Conservation (phyloP, 257 asterid species). For the Lantana camara region DNA sequence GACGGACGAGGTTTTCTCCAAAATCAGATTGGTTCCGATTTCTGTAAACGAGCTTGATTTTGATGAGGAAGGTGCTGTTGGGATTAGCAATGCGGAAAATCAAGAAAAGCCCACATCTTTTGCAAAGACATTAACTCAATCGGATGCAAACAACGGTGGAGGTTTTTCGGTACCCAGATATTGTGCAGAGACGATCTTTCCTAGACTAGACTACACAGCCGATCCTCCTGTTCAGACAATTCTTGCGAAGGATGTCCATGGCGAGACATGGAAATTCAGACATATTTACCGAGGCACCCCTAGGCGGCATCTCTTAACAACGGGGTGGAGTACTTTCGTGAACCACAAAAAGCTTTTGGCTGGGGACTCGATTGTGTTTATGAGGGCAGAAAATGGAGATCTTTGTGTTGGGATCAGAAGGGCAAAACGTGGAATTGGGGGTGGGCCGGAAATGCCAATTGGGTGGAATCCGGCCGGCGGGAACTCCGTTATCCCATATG, state of each 20-base stretch:
- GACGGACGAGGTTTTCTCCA: conserved; percentile 79
- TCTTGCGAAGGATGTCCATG: conserved; percentile 90
- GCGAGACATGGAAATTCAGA: conserved; percentile 90
- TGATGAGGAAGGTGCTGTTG: conserved; percentile 39
- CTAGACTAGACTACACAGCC: conserved; percentile 67
- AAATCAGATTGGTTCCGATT: conserved; percentile 52
- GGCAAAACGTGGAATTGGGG: conserved; percentile 75
- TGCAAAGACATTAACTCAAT: conserved; percentile 88
- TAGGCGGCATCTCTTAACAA: conserved; percentile 88
- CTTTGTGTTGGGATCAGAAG: conserved; percentile 89
- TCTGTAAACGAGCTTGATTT: conserved; percentile 36
- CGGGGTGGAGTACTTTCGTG: conserved; percentile 96
- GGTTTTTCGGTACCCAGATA: conserved; percentile 96
- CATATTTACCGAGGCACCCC: conserved; percentile 96
- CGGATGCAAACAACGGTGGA: conserved; percentile 93
- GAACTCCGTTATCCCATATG: conserved; percentile 52
- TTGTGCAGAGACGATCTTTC: conserved; percentile 89
- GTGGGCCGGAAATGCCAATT: conserved; percentile 55
- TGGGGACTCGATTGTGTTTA: conserved; percentile 89
- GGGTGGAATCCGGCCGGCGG: conserved; percentile 68
- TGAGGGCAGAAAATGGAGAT: conserved; percentile 79
- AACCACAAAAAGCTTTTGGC: conserved; percentile 93
- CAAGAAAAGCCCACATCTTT: conserved; percentile 73
- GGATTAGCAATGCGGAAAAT: conserved; percentile 38
- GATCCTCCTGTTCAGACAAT: conserved; percentile 91